These are phyloP conservation scores for Termitomyces sp. DNA, from an alignment of 768 basidiomycete species.

Conservation along the genomic window DNA sequence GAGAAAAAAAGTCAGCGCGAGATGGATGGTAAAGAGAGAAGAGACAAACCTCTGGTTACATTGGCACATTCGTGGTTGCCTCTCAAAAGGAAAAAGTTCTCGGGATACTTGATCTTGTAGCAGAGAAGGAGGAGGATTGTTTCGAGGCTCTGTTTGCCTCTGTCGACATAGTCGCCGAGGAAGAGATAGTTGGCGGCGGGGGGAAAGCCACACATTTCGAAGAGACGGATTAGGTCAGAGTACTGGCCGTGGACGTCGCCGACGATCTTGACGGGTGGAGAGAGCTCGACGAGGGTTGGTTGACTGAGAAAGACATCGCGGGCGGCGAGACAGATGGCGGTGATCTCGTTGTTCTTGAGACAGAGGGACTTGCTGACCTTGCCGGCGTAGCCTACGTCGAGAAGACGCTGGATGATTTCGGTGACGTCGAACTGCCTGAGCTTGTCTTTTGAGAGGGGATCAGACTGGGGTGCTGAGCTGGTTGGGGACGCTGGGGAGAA, in stretches of 20 bases:
- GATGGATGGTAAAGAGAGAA: constrained; percentile 3
- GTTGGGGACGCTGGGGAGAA: constrained; percentile 48
- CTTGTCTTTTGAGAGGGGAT: constrained; percentile 42
- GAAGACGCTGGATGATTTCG: constrained; percentile 94
- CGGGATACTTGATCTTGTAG: constrained; percentile 99
- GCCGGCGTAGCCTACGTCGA: constrained; percentile 96
- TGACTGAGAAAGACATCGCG: constrained; percentile 95
- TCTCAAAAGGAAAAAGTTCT: constrained; percentile 96
- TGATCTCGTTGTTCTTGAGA: constrained; percentile 95
- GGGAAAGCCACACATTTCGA: constrained; percentile 99
- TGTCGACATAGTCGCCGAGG: constrained; percentile 97
- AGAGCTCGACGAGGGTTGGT: constrained; percentile 94
- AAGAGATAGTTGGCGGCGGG: constrained; percentile 97
- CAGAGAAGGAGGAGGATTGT: constrained; percentile 95
- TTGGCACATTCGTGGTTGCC: constrained; percentile 99
- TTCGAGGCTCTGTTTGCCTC: constrained; percentile 97
- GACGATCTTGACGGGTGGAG: constrained; percentile 98
- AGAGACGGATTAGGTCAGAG: constrained; percentile 94
- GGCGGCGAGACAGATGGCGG: constrained; percentile 89
- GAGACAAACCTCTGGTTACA: constrained; percentile 80
- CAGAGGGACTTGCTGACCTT: constrained; percentile 95
- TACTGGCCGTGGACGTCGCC: constrained; percentile 99
- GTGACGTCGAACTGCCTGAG: constrained; percentile 83
- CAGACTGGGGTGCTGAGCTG: constrained; percentile 33
- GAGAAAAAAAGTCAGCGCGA: constrained; percentile 14